Evolutionary conservation across 2,329 filamentous ascomycete species (phyloP), one percentile per base, ranked within the genome.

Genomic region (Aureobasidium sp.): DNA sequence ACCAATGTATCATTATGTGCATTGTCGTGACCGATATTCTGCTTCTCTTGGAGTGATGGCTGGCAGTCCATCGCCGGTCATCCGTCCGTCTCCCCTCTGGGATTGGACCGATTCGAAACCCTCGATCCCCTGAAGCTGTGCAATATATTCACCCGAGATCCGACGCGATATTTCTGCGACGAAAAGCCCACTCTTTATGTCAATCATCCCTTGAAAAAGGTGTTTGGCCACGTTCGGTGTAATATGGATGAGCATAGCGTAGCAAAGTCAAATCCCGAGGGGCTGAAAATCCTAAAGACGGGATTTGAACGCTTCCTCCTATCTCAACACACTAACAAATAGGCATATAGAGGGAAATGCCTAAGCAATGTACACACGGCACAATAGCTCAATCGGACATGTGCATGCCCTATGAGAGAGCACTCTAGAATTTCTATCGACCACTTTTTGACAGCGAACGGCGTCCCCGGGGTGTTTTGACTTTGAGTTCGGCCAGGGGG

Each of bases 201-300:
- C 11, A 24, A 19, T 34, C 27, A 45, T 19, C 41, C 29, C 27
- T 22, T 24, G 14, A 3, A n/a, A 32, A 44, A 5, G 34, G 7
- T 3, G 17, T 29, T 45, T 45, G 41, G 41, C 29, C 34, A 2
- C 17, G 32, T 32, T 14, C 12, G 27, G 2, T 29, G 27, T 8
- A 8, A 34, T 45, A 16, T 45, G 41, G 29, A 34, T 45, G 41
- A 29, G 41, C 41, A 34, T 8, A n/a, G 29, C 12, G 17, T 34
- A n/a, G 10, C n/a, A n/a, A 27, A 45, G 29, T 34, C 41, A 45
- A 45, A 45, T 45, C 41, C 41, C 41, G 41, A 45, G 10, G 27
- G 17, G n/a, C n/a, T n/a, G n/a, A n/a, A n/a, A n/a, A n/a, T 42
- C 19, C 14, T 14, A 6, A 32, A 25, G 6, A 32, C 41, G 41